These are phyloP conservation scores for Solanum rostratum DNA, from an alignment of 257 asterid species.

Conservation along the genomic window DNA sequence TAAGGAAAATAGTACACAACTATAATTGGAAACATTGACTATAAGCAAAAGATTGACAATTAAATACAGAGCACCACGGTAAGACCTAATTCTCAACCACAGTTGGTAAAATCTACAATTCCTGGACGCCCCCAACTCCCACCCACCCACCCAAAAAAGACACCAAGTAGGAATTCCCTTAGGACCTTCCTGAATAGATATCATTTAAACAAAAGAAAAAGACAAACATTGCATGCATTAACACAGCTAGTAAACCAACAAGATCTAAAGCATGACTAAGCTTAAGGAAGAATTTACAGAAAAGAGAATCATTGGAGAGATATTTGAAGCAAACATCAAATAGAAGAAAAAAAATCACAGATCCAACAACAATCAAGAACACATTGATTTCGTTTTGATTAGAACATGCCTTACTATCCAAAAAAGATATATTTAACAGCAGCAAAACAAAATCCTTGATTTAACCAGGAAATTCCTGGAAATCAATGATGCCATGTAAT, in stretches of 20 bases:
- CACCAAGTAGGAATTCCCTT: neutral
- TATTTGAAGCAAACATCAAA: neutral
- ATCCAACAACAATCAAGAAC: neutral
- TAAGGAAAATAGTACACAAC: neutral
- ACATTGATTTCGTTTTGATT: neutral
- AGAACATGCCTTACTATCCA: neutral
- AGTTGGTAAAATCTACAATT: neutral
- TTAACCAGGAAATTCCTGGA: neutral
- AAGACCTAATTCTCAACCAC: neutral
- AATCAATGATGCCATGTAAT: neutral
- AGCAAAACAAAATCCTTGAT: neutral
- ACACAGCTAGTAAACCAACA: neutral
- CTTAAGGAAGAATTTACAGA: neutral
- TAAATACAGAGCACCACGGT: neutral
- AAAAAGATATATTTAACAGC: neutral
- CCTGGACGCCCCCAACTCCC: neutral
- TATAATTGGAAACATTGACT: neutral
- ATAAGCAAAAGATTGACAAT: neutral
- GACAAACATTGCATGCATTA: neutral
- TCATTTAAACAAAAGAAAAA: neutral
- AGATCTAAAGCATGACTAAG: neutral
- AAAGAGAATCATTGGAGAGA: neutral
- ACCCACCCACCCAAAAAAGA: too few species aligned
- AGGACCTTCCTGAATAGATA: neutral
- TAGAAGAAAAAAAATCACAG: neutral